These are phyloP conservation scores for Crithidia expoeki DNA, from an alignment of 208 protist species.

Conservation along the genomic window DNA sequence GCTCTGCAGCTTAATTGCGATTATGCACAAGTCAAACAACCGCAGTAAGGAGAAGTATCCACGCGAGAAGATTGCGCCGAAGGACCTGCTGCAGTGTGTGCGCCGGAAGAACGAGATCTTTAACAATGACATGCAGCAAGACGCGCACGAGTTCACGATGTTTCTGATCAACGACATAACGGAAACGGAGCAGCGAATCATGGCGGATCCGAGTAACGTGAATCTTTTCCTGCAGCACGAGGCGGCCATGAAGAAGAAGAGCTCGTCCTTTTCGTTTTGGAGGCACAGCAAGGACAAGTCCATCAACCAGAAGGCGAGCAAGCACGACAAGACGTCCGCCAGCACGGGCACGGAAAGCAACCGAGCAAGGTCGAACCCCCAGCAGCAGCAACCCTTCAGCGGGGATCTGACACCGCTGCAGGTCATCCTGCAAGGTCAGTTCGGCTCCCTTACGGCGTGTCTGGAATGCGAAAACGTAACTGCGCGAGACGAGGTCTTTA, in stretches of 20 bases:
- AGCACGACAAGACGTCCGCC: constrained; percentile 14
- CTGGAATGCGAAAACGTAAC: constrained; percentile 74
- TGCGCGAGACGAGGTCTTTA: constrained; percentile 72
- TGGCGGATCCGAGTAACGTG: constrained; percentile 65
- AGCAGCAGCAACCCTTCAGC: constrained; percentile 8
- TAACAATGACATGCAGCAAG: constrained; percentile 84
- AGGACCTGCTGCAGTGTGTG: constrained; percentile 54
- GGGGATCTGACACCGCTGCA: constrained; percentile 60
- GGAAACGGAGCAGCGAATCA: constrained; percentile 77
- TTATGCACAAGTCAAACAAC: constrained; percentile 91
- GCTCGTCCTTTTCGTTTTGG: constrained; percentile 46
- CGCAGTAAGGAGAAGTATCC: constrained; percentile 38
- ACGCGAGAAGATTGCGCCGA: constrained; percentile 47
- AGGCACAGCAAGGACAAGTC: constrained; percentile 39
- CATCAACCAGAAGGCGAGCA: constrained; percentile 13
- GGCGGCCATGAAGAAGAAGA: constrained; percentile 45
- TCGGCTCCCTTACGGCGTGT: constrained; percentile 76
- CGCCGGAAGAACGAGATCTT: constrained; percentile 65
- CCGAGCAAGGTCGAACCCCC: background rate
- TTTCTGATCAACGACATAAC: constrained; percentile 89
- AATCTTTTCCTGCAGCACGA: constrained; percentile 52
- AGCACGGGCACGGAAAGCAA: background rate
- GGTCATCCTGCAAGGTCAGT: constrained; percentile 76
- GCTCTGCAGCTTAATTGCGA: constrained; percentile 69
- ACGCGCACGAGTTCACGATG: constrained; percentile 91